These are phyloP conservation scores for Diddensiella transvaalensis DNA, from an alignment of 805 yeast genomes.

Conservation along the genomic window DNA sequence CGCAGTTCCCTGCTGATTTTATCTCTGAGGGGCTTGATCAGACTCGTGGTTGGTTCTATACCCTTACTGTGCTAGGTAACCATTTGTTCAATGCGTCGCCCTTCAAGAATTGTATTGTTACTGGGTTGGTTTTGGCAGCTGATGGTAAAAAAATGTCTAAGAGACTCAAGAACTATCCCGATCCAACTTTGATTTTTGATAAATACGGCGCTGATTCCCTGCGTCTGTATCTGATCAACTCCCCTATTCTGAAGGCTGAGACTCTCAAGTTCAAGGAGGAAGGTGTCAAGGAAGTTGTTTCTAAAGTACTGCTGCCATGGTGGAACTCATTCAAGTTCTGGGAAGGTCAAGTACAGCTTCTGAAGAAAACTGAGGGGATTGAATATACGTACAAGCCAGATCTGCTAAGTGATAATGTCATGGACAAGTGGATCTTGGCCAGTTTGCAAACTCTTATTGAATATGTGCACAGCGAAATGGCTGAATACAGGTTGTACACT, in stretches of 20 bases:
- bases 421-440: slow-evolving; percentile 97
- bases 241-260: slow-evolving; percentile 96
- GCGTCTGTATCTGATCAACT: slow-evolving; percentile 91
- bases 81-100: slow-evolving; percentile 92
- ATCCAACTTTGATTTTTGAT: slow-evolving; percentile 76
- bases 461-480: slow-evolving; percentile 88
- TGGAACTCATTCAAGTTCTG: slow-evolving; percentile 96
- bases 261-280: slow-evolving; percentile 96
- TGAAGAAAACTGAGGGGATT: slow-evolving; percentile 67
- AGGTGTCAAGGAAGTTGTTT: slow-evolving; percentile 96
- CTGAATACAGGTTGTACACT: slow-evolving; percentile 82
- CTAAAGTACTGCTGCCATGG: slow-evolving; percentile 96
- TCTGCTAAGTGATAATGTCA: slow-evolving; percentile 72
- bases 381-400: slow-evolving; percentile 71
- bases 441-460: slow-evolving; percentile 89
- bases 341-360: slow-evolving; percentile 86
- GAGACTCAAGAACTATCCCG: slow-evolving; percentile 96
- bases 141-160: slow-evolving; percentile 99
- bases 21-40: slow-evolving; percentile 99
- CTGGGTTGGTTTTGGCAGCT: slow-evolving; percentile 94
- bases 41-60: slow-evolving; percentile 99
- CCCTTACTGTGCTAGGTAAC: slow-evolving; percentile 91
- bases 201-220: slow-evolving; percentile 97
- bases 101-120: slow-evolving; percentile 89
- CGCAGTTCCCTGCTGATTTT: slow-evolving; percentile 93